Conservation (phyloP, 176 grass and related monocot species). For the Aegilops bicornis region DNA sequence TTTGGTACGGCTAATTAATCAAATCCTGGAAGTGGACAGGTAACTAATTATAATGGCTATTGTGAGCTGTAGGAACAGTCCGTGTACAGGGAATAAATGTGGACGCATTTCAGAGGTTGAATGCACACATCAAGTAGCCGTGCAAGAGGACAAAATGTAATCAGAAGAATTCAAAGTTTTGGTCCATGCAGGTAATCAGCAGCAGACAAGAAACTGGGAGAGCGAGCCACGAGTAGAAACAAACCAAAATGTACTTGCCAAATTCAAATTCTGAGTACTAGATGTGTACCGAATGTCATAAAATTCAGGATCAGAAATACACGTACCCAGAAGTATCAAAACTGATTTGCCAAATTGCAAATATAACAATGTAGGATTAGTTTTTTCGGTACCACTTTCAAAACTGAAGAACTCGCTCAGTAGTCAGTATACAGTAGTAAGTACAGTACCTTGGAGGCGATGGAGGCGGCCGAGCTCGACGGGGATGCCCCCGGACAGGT, state of each 20-base stretch:
- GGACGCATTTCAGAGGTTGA: background rate
- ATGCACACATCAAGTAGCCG: background rate
- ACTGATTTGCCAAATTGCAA: background rate
- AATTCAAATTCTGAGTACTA: background rate
- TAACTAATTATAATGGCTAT: background rate
- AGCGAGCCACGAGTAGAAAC: background rate
- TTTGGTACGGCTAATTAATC: constrained; percentile 1
- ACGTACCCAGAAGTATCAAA: background rate
- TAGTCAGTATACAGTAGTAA: no score
- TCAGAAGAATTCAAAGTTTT: constrained; percentile 5
- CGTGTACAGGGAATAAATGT: background rate
- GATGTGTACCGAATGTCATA: background rate
- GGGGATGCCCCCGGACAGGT: constrained; percentile 55
- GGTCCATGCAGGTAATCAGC: constrained; percentile 10
- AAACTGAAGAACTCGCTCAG: background rate
- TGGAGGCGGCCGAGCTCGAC: constrained; percentile 48
- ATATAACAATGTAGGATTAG: background rate
- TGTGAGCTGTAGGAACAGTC: background rate
- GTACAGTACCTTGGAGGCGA: constrained; percentile 63
- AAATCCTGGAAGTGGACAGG: constrained; percentile 17
- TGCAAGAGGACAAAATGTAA: constrained; percentile 20
- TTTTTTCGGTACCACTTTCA: background rate
- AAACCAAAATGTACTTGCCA: background rate
- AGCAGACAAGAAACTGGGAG: background rate
- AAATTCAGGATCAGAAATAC: background rate